Evolutionary conservation across 2,329 filamentous ascomycete species (phyloP).

Genomic region (Mycosphaerella sp.): DNA sequence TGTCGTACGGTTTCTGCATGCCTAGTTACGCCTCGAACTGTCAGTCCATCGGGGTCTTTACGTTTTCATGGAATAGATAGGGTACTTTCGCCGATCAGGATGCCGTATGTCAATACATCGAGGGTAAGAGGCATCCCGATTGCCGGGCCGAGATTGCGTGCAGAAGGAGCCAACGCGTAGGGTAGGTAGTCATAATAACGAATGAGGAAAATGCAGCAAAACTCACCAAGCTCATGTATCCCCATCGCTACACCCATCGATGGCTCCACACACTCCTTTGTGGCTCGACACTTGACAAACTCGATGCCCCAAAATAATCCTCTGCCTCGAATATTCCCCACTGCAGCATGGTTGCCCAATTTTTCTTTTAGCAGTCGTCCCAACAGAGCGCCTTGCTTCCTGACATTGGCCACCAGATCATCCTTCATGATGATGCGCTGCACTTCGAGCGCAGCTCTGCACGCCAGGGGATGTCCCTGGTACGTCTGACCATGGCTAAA

Average conservation of each 20-base stretch:
- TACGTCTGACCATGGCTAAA: conserved; percentile 60
- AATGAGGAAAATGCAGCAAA: neutral
- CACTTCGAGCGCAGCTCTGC: conserved; percentile 57
- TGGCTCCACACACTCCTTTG: conserved; percentile 49
- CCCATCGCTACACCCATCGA: conserved; percentile 41
- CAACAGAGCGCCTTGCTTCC: conserved; percentile 47
- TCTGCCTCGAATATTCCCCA: conserved; percentile 56
- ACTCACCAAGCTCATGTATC: conserved; percentile 48
- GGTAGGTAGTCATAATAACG: neutral
- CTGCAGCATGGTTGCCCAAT: conserved; percentile 43
- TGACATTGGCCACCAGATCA: conserved; percentile 53
- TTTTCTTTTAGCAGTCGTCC: conserved; percentile 39
- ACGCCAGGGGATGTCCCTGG: conserved; percentile 54
- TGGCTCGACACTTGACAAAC: conserved; percentile 50
- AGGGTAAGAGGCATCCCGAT: neutral
- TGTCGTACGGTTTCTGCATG: conserved; percentile 41
- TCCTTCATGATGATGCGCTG: conserved; percentile 54
- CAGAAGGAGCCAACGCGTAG: neutral
- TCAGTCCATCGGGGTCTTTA: neutral
- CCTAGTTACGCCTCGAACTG: conserved; percentile 27
- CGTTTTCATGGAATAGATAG: neutral
- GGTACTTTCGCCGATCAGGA: neutral
- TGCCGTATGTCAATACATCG: neutral
- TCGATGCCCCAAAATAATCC: conserved; percentile 57
- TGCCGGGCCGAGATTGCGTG: neutral